Conservation (phyloP, 306 rosid genomes). For the Hippophae tibetana region DNA sequence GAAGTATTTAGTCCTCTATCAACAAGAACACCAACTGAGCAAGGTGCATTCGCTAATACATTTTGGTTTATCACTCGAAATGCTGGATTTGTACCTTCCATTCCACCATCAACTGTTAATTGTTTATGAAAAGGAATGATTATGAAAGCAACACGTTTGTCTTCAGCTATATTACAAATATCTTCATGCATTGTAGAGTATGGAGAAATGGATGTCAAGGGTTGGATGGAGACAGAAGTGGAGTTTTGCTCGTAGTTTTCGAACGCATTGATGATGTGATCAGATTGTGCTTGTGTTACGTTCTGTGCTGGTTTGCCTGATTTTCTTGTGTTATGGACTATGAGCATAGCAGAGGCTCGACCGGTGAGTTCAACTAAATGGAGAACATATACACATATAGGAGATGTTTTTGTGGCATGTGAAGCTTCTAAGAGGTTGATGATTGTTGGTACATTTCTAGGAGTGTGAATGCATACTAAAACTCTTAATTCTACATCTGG, state of each 20-base stretch:
- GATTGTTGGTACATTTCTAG: conserved; percentile 78
- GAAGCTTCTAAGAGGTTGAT: conserved; percentile 83
- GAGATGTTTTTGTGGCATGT: conserved; percentile 60
- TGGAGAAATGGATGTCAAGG: conserved; percentile 81
- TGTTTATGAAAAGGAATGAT: conserved; percentile 88
- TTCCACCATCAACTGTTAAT: conserved; percentile 90
- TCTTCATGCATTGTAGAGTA: conserved; percentile 92
- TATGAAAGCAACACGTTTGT: conserved; percentile 59
- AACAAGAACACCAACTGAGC: conserved; percentile 78
- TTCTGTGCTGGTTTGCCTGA: conserved; percentile 44
- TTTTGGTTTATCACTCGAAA: conserved; percentile 61
- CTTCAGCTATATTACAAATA: conserved; percentile 68
- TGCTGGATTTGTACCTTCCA: conserved; percentile 76
- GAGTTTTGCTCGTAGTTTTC: conserved; percentile 67
- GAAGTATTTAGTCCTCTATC: conserved; percentile 70
- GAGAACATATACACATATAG: conserved; percentile 61
- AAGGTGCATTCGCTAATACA: conserved; percentile 59
- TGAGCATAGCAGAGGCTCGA: conserved; percentile 93
- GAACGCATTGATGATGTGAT: conserved; percentile 75
- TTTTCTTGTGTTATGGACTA: conserved; percentile 64
- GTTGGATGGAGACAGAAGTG: conserved; percentile 44
- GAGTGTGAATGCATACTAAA: conserved; percentile 62
- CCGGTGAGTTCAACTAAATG: conserved; percentile 87
- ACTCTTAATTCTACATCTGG: conserved; percentile 56
- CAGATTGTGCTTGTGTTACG: conserved; percentile 76